A percentile compares a stretch with the other conserved stretches of the same genome.
Conservation (phyloP, 352 stramenopile genomes). For the Discostella stelligera region DNA sequence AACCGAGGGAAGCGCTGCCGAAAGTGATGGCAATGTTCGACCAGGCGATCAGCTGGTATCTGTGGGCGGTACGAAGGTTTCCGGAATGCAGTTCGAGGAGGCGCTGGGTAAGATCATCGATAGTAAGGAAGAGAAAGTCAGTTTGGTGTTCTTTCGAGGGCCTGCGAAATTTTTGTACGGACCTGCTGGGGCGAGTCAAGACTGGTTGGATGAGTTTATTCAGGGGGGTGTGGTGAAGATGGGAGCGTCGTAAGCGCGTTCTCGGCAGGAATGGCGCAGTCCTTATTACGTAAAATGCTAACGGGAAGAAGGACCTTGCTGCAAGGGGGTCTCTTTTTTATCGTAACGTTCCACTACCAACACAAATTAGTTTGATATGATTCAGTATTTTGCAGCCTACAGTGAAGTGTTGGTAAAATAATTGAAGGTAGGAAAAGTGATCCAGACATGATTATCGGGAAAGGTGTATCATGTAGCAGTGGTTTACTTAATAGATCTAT, state of each 20-base stretch:
- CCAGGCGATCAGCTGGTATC: constrained; percentile 78
- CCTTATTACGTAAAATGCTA: no score
- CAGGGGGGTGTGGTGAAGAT: constrained; percentile 15
- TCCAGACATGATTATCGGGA: no score
- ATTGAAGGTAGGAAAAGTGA: no score
- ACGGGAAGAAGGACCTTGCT: no score
- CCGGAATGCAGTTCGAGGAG: constrained; percentile 75
- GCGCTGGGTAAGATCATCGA: constrained; percentile 77
- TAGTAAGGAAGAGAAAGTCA: constrained; percentile 51
- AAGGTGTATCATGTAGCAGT: no score
- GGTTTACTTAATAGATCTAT: no score
- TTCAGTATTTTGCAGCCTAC: no score
- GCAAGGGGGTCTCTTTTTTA: no score
- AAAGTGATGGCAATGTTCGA: constrained; percentile 49
- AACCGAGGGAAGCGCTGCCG: constrained; percentile 59
- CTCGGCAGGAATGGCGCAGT: neutral
- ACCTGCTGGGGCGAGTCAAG: constrained; percentile 68
- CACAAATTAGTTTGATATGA: no score
- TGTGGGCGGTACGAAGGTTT: constrained; percentile 64
- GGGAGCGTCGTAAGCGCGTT: neutral
- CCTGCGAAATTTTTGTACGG: constrained; percentile 77
- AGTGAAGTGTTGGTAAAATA: no score
- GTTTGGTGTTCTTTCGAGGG: constrained; percentile 77
- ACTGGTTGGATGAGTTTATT: constrained; percentile 77
- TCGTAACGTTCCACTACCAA: no score